Percentiles rank a stretch among this genome's conserved stretches.
These are phyloP conservation scores for Colletotrichum godetiae DNA, from an alignment of 2,329 filamentous ascomycete genomes.

Conservation along the genomic window DNA sequence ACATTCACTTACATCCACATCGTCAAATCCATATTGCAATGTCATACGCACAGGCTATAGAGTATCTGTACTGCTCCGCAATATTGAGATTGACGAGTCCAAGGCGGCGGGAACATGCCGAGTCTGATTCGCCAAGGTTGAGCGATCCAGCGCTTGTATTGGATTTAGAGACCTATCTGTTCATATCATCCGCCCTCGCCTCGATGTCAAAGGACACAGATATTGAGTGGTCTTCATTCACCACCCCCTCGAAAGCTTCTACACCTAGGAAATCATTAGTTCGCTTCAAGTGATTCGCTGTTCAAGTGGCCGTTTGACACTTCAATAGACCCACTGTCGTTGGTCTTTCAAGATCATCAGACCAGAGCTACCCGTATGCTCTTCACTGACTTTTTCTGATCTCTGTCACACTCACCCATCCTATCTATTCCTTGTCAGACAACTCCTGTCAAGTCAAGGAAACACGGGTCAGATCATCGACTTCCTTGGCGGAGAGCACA, in stretches of 20 bases:
- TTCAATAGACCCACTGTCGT: neutral
- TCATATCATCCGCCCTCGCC: neutral
- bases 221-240: conserved; percentile 4
- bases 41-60: neutral
- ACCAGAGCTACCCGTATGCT: conserved; percentile 9
- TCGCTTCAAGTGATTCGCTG: neutral
- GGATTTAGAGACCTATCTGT: conserved; percentile 3
- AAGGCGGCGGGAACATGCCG: neutral
- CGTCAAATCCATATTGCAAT: neutral
- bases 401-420: conserved; percentile 3
- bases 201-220: neutral
- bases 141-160: conserved; percentile 8
- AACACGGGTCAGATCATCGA: conserved; percentile 14
- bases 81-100: conserved; percentile 14
- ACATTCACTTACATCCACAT: neutral
- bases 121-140: conserved; percentile 10
- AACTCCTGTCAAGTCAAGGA: conserved; percentile 23
- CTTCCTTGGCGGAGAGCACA: conserved; percentile 1
- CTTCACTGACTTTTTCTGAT: conserved; percentile 15
- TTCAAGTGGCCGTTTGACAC: neutral
- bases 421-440: conserved; percentile 13
- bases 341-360: conserved; percentile 10
- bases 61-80: conserved; percentile 1
- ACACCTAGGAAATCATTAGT: neutral
- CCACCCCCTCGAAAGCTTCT: neutral